Conservation (phyloP, 345 rosid species). For the Lepidium didymum region DNA sequence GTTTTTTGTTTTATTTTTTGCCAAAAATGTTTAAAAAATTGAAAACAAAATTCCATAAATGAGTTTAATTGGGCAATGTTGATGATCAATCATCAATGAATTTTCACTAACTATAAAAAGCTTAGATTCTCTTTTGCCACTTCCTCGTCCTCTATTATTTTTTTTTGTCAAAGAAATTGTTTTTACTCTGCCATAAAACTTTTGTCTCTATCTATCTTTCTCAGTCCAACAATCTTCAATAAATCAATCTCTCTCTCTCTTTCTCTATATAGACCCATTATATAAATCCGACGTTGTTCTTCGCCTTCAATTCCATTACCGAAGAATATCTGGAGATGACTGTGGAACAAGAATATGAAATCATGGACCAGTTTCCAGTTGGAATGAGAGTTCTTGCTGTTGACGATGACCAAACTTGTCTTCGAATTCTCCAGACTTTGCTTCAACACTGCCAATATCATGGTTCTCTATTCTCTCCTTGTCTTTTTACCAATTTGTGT, state of each 20-base stretch:
- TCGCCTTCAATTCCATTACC: neutral
- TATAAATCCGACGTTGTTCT: neutral
- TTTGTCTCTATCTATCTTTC: constrained; percentile 1
- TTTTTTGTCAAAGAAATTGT: neutral
- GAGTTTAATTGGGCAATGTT: constrained; percentile 2
- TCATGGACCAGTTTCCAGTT: constrained; percentile 51
- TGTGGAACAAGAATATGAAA: constrained; percentile 37
- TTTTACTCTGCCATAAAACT: neutral
- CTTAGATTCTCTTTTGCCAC: constrained; percentile 30
- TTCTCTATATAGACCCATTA: neutral
- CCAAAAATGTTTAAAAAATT: neutral
- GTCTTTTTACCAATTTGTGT: neutral
- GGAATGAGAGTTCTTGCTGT: constrained; percentile 84
- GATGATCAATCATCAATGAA: neutral
- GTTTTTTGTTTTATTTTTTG: neutral
- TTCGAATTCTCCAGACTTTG: constrained; percentile 44
- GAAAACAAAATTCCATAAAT: neutral
- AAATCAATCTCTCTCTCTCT: neutral
- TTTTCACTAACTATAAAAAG: constrained; percentile 15
- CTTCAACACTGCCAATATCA: constrained; percentile 64
- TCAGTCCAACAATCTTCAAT: neutral
- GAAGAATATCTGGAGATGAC: constrained; percentile 33
- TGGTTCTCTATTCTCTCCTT: constrained; percentile 29
- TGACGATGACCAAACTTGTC: constrained; percentile 74
- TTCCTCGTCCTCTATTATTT: neutral